phyloP scores from a whole-genome alignment of 2,329 filamentous ascomycete species.

The Phialophora chinensis region DNA sequence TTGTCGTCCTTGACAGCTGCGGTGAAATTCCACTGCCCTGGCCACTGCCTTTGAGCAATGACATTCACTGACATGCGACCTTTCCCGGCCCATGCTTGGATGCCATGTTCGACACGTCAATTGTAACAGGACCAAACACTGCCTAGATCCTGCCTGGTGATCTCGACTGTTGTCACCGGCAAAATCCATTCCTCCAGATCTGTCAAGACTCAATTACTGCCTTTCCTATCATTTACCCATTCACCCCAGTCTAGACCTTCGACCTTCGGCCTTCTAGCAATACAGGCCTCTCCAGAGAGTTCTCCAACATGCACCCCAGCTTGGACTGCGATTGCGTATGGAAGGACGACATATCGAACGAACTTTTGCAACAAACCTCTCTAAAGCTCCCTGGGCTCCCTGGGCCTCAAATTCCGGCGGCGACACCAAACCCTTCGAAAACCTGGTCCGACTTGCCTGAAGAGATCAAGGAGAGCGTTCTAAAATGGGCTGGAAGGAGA shows the following conservation, averaged over 20 bases:
- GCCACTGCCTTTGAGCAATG: neutral
- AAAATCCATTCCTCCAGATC: neutral
- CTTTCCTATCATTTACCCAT: neutral
- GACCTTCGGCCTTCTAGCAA: neutral
- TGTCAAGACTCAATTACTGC: neutral
- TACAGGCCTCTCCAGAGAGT: neutral
- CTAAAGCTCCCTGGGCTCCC: neutral
- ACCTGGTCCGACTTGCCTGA: neutral
- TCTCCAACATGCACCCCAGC: neutral
- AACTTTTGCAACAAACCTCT: neutral
- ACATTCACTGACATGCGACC: neutral
- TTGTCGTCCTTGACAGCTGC: neutral
- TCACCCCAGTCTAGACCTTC: neutral
- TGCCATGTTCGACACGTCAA: neutral
- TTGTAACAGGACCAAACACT: neutral
- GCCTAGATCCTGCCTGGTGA: neutral
- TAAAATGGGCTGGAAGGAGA: neutral
- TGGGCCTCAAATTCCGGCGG: neutral
- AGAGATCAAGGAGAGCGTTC: conserved; percentile 15
- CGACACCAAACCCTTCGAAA: neutral
- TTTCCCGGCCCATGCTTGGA: neutral
- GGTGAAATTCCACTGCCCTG: neutral
- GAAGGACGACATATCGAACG: neutral
- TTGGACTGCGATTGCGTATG: neutral
- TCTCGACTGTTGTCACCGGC: neutral